phyloP scores from a whole-genome alignment of 2,329 filamentous ascomycete species.

The Cladophialophora carrionii region DNA sequence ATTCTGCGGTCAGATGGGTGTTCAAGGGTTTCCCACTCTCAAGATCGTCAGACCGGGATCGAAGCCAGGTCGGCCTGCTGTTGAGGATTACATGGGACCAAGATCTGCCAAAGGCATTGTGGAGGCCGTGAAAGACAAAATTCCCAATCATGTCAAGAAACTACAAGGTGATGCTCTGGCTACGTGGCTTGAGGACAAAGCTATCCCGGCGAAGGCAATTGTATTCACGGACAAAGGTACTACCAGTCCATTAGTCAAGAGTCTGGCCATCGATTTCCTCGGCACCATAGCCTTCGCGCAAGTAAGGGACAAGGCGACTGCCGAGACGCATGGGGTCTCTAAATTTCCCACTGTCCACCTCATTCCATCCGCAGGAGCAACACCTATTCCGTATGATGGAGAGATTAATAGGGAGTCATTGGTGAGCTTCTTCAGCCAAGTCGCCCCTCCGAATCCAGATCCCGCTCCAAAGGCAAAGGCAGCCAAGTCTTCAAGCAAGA shows the following conservation, averaged over 20 bases:
- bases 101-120: slow-evolving; percentile 85
- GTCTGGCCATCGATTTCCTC: slow-evolving; percentile 87
- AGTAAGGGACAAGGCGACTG: slow-evolving; percentile 77
- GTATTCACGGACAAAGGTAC: slow-evolving; percentile 93
- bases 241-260: slow-evolving; percentile 78
- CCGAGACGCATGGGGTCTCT: slow-evolving; percentile 72
- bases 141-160: slow-evolving; percentile 86
- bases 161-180: slow-evolving; percentile 79
- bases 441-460: slow-evolving; percentile 76
- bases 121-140: slow-evolving; percentile 80
- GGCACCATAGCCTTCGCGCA: slow-evolving; percentile 79
- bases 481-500: slow-evolving; percentile 41
- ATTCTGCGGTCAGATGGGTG: slow-evolving; percentile 80
- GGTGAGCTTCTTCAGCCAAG: slow-evolving; percentile 79
- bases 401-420: slow-evolving; percentile 84
- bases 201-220: slow-evolving; percentile 77
- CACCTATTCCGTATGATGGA: slow-evolving; percentile 74
- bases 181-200: slow-evolving; percentile 69
- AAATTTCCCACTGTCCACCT: slow-evolving; percentile 82
- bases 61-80: slow-evolving; percentile 74
- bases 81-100: slow-evolving; percentile 88
- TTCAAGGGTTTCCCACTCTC: slow-evolving; percentile 92
- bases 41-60: slow-evolving; percentile 89
- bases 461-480: slow-evolving; percentile 56
- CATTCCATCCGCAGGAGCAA: slow-evolving; percentile 70